A percentile compares a stretch with the other conserved stretches of the same genome.
Conservation (phyloP, 768 basidiomycete species). For the Tulasnella sp. region DNA sequence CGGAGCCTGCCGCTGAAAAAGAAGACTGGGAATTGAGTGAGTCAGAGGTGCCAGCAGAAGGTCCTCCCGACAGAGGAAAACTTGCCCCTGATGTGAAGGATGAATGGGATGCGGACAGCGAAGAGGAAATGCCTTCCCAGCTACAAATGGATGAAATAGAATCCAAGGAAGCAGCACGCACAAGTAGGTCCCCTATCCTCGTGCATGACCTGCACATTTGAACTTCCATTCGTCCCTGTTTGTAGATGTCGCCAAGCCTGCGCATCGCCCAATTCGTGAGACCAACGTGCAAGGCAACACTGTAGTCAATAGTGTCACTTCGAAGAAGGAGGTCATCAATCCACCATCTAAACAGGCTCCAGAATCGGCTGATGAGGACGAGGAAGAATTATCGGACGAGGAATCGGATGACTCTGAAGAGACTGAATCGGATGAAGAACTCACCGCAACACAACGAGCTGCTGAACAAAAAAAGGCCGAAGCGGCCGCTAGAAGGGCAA, state of each 20-base stretch:
- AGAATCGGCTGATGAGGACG: conserved; percentile 32
- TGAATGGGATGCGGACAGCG: conserved; percentile 57
- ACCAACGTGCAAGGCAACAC: conserved; percentile 15
- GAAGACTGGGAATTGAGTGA: conserved; percentile 29
- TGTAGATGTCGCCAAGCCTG: background rate
- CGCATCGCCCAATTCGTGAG: background rate
- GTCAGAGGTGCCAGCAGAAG: conserved; percentile 25
- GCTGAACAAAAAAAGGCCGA: conserved; percentile 65
- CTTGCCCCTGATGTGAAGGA: conserved; percentile 23
- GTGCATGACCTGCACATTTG: background rate
- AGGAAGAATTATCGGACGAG: conserved; percentile 28
- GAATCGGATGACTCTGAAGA: conserved; percentile 34
- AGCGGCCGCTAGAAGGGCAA: conserved; percentile 63
- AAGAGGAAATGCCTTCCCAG: no score
- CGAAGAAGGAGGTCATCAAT: conserved; percentile 21
- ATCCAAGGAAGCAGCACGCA: conserved; percentile 35
- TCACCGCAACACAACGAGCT: conserved; percentile 53
- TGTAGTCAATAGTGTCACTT: conserved; percentile 19
- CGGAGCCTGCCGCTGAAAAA: conserved; percentile 23
- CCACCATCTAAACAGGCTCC: conserved; percentile 17
- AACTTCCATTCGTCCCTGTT: no score
- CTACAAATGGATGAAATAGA: no score
- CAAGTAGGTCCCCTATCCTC: background rate
- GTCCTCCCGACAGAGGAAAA: conserved; percentile 23
- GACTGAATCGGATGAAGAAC: conserved; percentile 42